Conservation (phyloP, 129 eudicot species). For the Erigeron canadensis region DNA sequence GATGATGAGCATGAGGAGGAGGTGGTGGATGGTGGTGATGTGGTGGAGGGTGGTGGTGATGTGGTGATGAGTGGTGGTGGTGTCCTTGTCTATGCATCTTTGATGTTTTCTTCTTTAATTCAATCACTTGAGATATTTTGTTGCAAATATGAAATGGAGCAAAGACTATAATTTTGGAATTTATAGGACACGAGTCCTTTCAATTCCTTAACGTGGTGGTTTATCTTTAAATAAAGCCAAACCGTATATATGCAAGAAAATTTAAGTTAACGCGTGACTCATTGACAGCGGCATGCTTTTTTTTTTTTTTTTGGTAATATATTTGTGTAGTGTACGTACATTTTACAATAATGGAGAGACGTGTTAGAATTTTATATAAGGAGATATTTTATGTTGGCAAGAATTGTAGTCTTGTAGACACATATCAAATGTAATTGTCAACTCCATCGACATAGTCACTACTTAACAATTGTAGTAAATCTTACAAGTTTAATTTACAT, state of each 20-base stretch:
- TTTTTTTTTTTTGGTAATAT: not conserved
- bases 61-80: slow-evolving; percentile 20
- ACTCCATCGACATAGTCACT: too few species aligned
- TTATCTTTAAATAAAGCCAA: not conserved
- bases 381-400: too few species aligned
- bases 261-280: too few species aligned
- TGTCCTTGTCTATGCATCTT: slow-evolving; percentile 30
- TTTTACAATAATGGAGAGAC: too few species aligned
- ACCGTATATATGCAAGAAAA: not conserved
- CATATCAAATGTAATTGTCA: too few species aligned
- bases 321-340: not conserved
- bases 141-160: not conserved
- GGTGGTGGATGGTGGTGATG: slow-evolving; percentile 22
- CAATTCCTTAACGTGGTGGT: slow-evolving; percentile 22
- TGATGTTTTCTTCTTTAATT: not conserved
- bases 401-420: too few species aligned
- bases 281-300: too few species aligned
- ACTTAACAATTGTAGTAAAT: too few species aligned
- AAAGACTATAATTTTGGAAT: not conserved
- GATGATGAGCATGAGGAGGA: slow-evolving; percentile 6
- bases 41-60: slow-evolving; percentile 15
- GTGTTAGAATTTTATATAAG: too few species aligned
- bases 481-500: too few species aligned
- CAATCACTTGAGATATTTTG: not conserved
- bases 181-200: not conserved